Evolutionary conservation across 805 yeast species (phyloP).

Genomic region (Tanozyma kutaoensis): DNA sequence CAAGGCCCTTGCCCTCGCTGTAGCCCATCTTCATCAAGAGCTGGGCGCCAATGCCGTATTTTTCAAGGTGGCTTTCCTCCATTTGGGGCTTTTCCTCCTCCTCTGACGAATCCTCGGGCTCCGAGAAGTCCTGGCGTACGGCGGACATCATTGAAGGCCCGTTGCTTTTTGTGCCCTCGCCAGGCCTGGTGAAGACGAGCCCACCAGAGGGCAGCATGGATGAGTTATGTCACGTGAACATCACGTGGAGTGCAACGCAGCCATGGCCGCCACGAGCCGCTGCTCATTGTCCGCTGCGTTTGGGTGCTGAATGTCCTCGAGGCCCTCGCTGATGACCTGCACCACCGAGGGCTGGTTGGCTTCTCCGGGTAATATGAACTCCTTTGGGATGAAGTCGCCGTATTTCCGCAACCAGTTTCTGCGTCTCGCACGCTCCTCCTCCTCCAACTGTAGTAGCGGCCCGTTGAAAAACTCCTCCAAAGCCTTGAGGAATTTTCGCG

Average conservation of each 20-base stretch:
- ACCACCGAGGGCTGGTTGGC: constrained; percentile 20
- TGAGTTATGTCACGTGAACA: too few species aligned
- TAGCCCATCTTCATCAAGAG: constrained; percentile 81
- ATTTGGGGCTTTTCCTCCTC: constrained; percentile 1
- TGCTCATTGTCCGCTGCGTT: constrained; percentile 3
- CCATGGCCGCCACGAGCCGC: too few species aligned
- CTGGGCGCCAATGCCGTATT: constrained; percentile 78
- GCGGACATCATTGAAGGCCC: too few species aligned
- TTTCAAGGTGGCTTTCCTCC: constrained; percentile 2
- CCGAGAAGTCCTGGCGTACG: neutral
- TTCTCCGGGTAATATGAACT: constrained; percentile 25
- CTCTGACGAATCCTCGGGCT: constrained; percentile 6
- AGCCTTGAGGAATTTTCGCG: constrained; percentile 17
- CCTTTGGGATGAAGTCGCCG: constrained; percentile 27
- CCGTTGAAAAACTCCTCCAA: constrained; percentile 22
- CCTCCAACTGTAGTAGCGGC: constrained; percentile 16
- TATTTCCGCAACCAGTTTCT: constrained; percentile 22
- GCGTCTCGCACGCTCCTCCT: constrained; percentile 20
- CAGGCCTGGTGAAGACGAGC: too few species aligned
- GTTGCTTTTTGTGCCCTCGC: too few species aligned
- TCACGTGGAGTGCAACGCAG: too few species aligned
- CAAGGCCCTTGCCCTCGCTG: constrained; percentile 75
- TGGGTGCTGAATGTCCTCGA: constrained; percentile 11
- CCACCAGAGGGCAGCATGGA: too few species aligned
- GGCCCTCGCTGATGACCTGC: constrained; percentile 29